Evolutionary conservation across 2,329 filamentous ascomycete genomes (phyloP), one percentile per base, ranked within the genome.

Genomic region (Aspergillus spinulosporus): DNA sequence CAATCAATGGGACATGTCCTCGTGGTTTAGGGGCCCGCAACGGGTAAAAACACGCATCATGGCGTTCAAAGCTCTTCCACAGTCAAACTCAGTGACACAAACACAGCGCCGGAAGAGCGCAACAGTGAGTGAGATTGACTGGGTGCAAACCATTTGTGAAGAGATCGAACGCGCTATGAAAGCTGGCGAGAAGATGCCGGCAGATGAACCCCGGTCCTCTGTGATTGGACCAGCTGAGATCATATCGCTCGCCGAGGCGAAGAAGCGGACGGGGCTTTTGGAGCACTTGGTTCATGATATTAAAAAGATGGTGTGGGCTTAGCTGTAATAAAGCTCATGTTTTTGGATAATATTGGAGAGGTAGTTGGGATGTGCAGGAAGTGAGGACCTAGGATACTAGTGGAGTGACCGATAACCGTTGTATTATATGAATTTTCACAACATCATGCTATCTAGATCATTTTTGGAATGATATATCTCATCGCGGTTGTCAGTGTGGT

Each of bases 291-390:
- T 92, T 1, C 92, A 97, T 78, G 89, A 88, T 57, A 81, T 97
- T 66, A 97, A 96, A 83, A 96, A 90, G 79, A 76, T 97, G 70
- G 92, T 99, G 9, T 97, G 94, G 94, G 80, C 82, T 2, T 84
- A 66, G 57, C 21, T 32, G 21, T 21, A 21, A 12, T 39, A 15
- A 15, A 39, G n/a, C 11, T 39, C 39, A 31, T 47, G 26, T n/a
- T 29, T 31, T 29, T 45, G 21, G 21, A 21, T 21, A 21, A 21
- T 21, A 21, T 21, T 21, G 21, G 21, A 21, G 21, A 21, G 21
- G 21, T 21, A 21, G 21, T 21, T 21, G 21, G 21, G 21, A 21
- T 21, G 21, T 21, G 21, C 21, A 21, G 21, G 21, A 21, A 21
- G 21, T 21, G 21, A 21, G 21, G 21, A 21, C 21, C 21, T 21